These are phyloP conservation scores for Monsonia emarginata DNA, from an alignment of 441 rosid genomes.

Conservation along the genomic window DNA sequence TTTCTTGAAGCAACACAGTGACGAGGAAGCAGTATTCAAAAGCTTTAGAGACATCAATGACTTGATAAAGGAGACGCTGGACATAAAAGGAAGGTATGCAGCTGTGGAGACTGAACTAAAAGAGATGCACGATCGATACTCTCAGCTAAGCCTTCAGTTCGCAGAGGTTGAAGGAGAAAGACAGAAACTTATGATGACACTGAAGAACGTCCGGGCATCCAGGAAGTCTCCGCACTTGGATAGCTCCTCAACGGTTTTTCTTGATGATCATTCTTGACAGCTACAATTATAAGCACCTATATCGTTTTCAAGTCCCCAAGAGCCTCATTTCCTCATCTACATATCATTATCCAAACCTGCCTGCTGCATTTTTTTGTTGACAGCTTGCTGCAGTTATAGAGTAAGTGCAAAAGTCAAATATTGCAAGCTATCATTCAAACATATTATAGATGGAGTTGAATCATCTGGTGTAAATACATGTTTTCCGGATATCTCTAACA, in stretches of 20 bases:
- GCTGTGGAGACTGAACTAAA: constrained; percentile 54
- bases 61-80: constrained; percentile 78
- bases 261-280: constrained; percentile 35
- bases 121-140: constrained; percentile 75
- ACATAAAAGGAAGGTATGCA: constrained; percentile 56
- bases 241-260: constrained; percentile 42
- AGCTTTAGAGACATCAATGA: constrained; percentile 94
- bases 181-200: constrained; percentile 74
- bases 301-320: constrained; percentile 1
- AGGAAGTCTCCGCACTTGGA: constrained; percentile 41
- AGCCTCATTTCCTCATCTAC: not conserved
- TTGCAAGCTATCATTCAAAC: not conserved
- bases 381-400: not conserved
- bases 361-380: not conserved
- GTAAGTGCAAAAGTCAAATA: constrained; percentile 1
- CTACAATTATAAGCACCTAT: constrained; percentile 5
- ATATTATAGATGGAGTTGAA: not conserved
- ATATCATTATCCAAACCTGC: constrained; percentile 2
- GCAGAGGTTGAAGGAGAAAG: constrained; percentile 83
- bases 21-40: constrained; percentile 80
- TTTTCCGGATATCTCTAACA: not conserved
- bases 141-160: constrained; percentile 68
- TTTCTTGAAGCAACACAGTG: constrained; percentile 70
- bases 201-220: constrained; percentile 70
- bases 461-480: constrained; percentile 6